Conservation (phyloP, 345 rosid genomes). For the Lepidium didymum region DNA sequence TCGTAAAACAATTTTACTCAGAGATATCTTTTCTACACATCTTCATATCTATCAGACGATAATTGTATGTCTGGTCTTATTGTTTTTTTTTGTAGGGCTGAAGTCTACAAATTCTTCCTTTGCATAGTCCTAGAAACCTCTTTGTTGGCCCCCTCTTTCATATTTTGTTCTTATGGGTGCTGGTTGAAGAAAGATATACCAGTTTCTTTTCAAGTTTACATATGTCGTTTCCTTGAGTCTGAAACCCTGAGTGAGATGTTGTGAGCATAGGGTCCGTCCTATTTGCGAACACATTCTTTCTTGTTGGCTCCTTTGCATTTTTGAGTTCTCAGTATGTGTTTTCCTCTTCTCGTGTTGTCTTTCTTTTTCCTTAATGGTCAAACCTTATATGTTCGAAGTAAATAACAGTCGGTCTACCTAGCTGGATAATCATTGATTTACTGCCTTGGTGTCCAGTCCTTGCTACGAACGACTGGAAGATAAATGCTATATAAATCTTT, state of each 20-base stretch:
- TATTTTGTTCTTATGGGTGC: slow-evolving; percentile 41
- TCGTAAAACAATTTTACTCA: slow-evolving; percentile 32
- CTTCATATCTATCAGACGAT: background rate
- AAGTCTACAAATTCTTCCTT: slow-evolving; percentile 41
- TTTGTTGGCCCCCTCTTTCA: slow-evolving; percentile 29
- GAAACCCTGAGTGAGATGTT: slow-evolving; percentile 37
- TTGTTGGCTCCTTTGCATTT: slow-evolving; percentile 29
- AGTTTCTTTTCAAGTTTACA: slow-evolving; percentile 26
- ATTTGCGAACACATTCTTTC: slow-evolving; percentile 33
- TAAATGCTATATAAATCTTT: slow-evolving; percentile 42
- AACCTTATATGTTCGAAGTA: slow-evolving; percentile 35
- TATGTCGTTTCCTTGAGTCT: slow-evolving; percentile 26
- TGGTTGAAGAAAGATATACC: slow-evolving; percentile 30
- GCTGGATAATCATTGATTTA: slow-evolving; percentile 29
- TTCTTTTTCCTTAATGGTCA: slow-evolving; percentile 28
- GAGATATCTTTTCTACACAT: slow-evolving; percentile 31
- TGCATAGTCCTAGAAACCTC: slow-evolving; percentile 37
- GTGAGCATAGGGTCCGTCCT: slow-evolving; percentile 36
- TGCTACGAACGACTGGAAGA: slow-evolving; percentile 28
- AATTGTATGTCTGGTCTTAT: background rate
- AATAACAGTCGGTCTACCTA: slow-evolving; percentile 54
- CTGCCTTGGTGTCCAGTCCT: slow-evolving; percentile 17
- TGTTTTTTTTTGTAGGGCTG: slow-evolving; percentile 38
- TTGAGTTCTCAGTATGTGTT: slow-evolving; percentile 43
- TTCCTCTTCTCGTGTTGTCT: slow-evolving; percentile 24